phyloP scores from a whole-genome alignment of 495 filamentous ascomycete genomes.

The Rostrohypoxylon terebratum region DNA sequence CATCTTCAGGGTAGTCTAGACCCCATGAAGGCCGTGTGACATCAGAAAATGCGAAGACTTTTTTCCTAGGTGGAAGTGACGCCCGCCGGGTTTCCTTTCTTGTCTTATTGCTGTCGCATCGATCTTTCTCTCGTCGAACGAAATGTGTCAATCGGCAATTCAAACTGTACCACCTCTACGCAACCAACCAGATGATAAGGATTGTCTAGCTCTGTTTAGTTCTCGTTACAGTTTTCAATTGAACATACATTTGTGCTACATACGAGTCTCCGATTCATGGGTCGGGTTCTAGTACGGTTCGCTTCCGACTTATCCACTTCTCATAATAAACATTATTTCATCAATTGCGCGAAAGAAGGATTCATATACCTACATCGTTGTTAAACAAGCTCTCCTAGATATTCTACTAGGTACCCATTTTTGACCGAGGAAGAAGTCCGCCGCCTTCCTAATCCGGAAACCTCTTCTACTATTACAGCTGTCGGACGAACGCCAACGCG shows the following conservation, averaged over 20 bases:
- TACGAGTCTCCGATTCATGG: constrained; percentile 2
- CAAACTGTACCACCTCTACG: constrained; percentile 4
- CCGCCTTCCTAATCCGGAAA: constrained; percentile 25
- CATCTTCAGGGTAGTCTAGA: constrained; percentile 8
- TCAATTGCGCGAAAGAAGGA: constrained; percentile 8
- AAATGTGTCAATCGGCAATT: not conserved
- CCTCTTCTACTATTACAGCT: not conserved
- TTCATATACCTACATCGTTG: too few relatives aligned
- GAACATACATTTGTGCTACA: not conserved
- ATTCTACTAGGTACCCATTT: not conserved
- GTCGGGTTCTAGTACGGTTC: too few relatives aligned
- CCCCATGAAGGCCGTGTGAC: constrained; percentile 25
- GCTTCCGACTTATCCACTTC: constrained; percentile 8
- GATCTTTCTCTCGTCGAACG: constrained; percentile 7
- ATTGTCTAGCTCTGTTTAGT: not conserved
- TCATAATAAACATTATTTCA: constrained; percentile 6
- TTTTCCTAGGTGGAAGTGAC: constrained; percentile 27
- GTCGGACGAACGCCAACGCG: constrained; percentile 16
- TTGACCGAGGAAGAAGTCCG: constrained; percentile 12
- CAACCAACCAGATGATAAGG: constrained; percentile 4
- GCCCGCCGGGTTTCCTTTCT: constrained; percentile 38
- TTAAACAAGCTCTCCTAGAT: not conserved
- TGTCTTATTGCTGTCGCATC: constrained; percentile 21
- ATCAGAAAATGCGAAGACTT: constrained; percentile 38
- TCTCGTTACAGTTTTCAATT: not conserved